phyloP scores from a whole-genome alignment of 148 eudicot genomes.

The Linanthus parryae region DNA sequence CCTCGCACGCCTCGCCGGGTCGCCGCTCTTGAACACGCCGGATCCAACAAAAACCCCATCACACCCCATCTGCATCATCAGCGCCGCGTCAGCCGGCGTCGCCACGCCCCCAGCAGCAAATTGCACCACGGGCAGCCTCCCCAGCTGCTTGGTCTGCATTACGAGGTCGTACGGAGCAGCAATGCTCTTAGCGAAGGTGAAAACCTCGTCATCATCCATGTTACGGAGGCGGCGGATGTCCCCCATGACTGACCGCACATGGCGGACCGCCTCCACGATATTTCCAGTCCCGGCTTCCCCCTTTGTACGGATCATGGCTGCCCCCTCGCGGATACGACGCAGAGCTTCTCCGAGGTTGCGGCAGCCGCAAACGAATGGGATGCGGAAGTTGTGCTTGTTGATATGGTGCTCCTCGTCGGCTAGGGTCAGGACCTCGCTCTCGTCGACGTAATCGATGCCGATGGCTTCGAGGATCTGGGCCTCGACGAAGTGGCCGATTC shows the following conservation, averaged over 20 bases:
- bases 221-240: slow-evolving; percentile 58
- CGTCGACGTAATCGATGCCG: slow-evolving; percentile 86
- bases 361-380: slow-evolving; percentile 92
- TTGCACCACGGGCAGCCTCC: slow-evolving; percentile 87
- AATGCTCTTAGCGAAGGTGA: slow-evolving; percentile 60
- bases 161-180: slow-evolving; percentile 75
- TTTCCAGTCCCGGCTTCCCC: slow-evolving; percentile 96
- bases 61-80: slow-evolving; percentile 94
- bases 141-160: slow-evolving; percentile 85
- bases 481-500: slow-evolving; percentile 93
- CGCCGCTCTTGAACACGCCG: slow-evolving; percentile 75
- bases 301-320: slow-evolving; percentile 94
- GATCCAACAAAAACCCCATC: slow-evolving; percentile 88
- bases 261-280: slow-evolving; percentile 66
- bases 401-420: slow-evolving; percentile 89
- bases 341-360: slow-evolving; percentile 86
- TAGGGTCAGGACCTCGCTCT: slow-evolving; percentile 50
- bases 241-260: slow-evolving; percentile 75
- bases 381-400: slow-evolving; percentile 81
- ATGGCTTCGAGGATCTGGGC: slow-evolving; percentile 84
- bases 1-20: slow-evolving; percentile 58
- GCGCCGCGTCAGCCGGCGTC: slow-evolving; percentile 87
- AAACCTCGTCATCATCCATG: slow-evolving; percentile 93
- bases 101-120: slow-evolving; percentile 94
- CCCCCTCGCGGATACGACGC: slow-evolving; percentile 77